These are phyloP conservation scores for Pyrus communis DNA, from an alignment of 306 rosid genomes.

Conservation along the genomic window DNA sequence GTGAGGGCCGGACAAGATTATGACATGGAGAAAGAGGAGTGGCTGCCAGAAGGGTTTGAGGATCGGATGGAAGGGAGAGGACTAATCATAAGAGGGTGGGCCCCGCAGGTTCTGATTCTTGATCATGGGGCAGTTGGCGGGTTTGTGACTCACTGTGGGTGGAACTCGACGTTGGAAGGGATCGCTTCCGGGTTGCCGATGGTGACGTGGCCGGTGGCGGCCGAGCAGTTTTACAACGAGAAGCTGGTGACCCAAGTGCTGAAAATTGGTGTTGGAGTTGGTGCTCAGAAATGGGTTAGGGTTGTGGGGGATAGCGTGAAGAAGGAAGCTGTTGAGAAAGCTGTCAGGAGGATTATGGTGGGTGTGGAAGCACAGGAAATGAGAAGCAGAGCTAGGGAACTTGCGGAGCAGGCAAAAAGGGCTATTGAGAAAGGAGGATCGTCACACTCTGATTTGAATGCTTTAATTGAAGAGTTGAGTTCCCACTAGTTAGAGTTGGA, in stretches of 20 bases:
- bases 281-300: constrained; percentile 11
- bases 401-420: constrained; percentile 17
- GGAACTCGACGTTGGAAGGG: constrained; percentile 40
- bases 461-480: neutral
- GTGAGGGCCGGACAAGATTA: constrained; percentile 11
- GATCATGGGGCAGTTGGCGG: constrained; percentile 30
- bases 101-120: constrained; percentile 35
- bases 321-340: constrained; percentile 27
- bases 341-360: constrained; percentile 27
- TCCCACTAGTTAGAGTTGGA: neutral
- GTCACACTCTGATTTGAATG: neutral
- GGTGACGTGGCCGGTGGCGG: constrained; percentile 38
- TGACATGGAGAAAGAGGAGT: neutral
- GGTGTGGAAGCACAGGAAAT: constrained; percentile 31
- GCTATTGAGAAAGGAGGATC: constrained; percentile 8
- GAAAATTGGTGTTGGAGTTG: constrained; percentile 27
- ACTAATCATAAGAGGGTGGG: constrained; percentile 35
- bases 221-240: constrained; percentile 40
- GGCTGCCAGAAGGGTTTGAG: constrained; percentile 34
- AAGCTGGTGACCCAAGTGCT: constrained; percentile 28
- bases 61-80: constrained; percentile 27
- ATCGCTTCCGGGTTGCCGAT: constrained; percentile 30
- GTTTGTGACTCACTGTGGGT: constrained; percentile 47
- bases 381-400: constrained; percentile 19
- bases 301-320: constrained; percentile 13